A percentile compares a stretch with the other conserved stretches of the same genome.
phyloP scores from a whole-genome alignment of 257 asterid species.

The Capsicum pubescens region DNA sequence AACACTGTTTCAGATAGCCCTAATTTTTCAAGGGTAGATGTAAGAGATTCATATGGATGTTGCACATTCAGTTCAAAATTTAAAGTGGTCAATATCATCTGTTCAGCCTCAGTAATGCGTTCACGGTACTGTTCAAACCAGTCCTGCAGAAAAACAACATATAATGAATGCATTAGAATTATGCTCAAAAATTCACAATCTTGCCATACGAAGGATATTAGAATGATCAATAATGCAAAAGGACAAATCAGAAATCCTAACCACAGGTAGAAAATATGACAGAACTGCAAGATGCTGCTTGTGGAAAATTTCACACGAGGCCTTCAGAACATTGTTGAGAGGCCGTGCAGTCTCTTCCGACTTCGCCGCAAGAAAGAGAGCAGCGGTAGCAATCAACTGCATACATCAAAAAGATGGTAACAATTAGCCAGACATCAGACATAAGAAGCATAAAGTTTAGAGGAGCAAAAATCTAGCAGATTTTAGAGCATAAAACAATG shows the following conservation, averaged over 20 bases:
- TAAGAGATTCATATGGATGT: slow-evolving; percentile 88
- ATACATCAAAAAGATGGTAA: slow-evolving; percentile 31
- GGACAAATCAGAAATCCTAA: slow-evolving; percentile 47
- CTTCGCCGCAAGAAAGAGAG: slow-evolving; percentile 87
- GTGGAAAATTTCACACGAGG: slow-evolving; percentile 77
- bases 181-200: background rate
- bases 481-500: background rate
- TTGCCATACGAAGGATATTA: background rate
- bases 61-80: slow-evolving; percentile 93
- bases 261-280: slow-evolving; percentile 74
- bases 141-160: slow-evolving; percentile 57
- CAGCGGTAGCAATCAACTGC: slow-evolving; percentile 95
- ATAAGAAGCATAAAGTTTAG: background rate
- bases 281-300: slow-evolving; percentile 73
- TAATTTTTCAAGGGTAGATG: slow-evolving; percentile 82
- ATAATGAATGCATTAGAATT: slow-evolving; percentile 27
- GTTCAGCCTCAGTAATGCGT: slow-evolving; percentile 85
- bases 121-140: slow-evolving; percentile 98
- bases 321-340: slow-evolving; percentile 74
- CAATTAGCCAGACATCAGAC: slow-evolving; percentile 32
- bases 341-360: slow-evolving; percentile 94
- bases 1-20: slow-evolving; percentile 77
- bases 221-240: slow-evolving; percentile 12
- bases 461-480: background rate
- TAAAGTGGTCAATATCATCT: slow-evolving; percentile 82